Conservation (phyloP, 495 filamentous ascomycete genomes). For the Penicillium parvum region DNA sequence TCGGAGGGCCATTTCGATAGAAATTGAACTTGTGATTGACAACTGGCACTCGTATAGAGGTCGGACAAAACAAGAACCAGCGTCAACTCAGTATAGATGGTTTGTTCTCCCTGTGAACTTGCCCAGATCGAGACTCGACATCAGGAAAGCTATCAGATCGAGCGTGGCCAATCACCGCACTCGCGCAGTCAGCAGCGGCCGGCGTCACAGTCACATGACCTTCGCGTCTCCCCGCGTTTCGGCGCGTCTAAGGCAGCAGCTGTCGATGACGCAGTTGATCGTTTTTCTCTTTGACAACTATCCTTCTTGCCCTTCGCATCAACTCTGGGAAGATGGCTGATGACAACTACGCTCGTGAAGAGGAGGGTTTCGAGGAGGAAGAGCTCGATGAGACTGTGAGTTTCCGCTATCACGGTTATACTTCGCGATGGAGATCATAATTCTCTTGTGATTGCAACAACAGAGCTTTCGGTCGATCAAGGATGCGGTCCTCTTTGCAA, state of each 20-base stretch:
- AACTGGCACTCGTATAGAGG: neutral
- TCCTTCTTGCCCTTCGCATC: neutral
- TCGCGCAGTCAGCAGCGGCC: constrained; percentile 27
- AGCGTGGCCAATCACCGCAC: constrained; percentile 25
- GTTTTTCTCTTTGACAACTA: neutral
- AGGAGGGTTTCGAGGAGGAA: constrained; percentile 59
- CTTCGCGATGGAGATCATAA: constrained; percentile 4
- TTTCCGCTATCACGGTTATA: constrained; percentile 1
- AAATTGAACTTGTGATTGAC: neutral
- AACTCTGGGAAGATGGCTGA: constrained; percentile 37
- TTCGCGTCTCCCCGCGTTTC: constrained; percentile 35
- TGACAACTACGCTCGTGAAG: constrained; percentile 36
- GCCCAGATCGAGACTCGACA: neutral
- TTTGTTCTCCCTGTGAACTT: neutral
- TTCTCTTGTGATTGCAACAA: neutral
- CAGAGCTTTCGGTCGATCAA: constrained; percentile 88
- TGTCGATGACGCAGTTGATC: constrained; percentile 2
- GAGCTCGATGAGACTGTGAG: constrained; percentile 69
- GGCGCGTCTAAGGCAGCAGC: constrained; percentile 26
- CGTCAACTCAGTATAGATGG: neutral
- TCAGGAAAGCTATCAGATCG: constrained; percentile 1
- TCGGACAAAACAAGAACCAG: neutral
- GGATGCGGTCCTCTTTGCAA: constrained; percentile 95
- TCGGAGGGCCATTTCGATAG: constrained; percentile 39
- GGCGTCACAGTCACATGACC: constrained; percentile 33